phyloP scores from a whole-genome alignment of 805 yeast species.

The Tetrapisispora namnaoensis region DNA sequence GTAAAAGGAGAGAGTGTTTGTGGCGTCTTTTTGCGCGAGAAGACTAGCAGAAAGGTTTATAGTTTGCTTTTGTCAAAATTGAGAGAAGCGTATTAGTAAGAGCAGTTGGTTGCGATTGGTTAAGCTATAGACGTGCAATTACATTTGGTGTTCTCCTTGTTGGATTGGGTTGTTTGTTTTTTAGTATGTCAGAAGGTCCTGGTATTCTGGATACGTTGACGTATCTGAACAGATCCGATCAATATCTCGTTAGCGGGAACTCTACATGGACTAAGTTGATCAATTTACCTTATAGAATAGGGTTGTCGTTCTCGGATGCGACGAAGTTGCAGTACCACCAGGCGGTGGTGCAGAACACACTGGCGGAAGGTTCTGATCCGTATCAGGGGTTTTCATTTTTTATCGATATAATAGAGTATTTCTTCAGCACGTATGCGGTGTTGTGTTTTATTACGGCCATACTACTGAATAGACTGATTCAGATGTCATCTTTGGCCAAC shows the following conservation, averaged over 20 bases:
- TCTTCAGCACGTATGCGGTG: constrained; percentile 41
- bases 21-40: no score
- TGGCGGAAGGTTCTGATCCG: neutral
- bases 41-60: no score
- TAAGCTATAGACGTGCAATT: no score
- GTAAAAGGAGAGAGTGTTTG: no score
- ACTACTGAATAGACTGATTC: constrained; percentile 45
- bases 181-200: neutral
- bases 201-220: neutral
- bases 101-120: no score
- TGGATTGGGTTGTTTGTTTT: no score
- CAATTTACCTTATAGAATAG: constrained; percentile 17
- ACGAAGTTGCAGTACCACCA: constrained; percentile 18
- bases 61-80: no score
- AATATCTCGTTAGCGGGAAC: constrained; percentile 11
- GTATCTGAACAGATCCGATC: constrained; percentile 19
- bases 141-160: no score
- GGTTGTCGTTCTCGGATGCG: constrained; percentile 15
- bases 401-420: constrained; percentile 29
- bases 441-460: constrained; percentile 51
- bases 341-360: constrained; percentile 4
- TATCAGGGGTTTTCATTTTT: neutral
- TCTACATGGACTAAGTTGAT: constrained; percentile 8
- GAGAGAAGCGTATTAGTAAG: no score
- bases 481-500: constrained; percentile 45